Evolutionary conservation across 2,329 filamentous ascomycete species (phyloP), one percentile per base, ranked within the genome.

Genomic region (Pestalotiopsis sp.): DNA sequence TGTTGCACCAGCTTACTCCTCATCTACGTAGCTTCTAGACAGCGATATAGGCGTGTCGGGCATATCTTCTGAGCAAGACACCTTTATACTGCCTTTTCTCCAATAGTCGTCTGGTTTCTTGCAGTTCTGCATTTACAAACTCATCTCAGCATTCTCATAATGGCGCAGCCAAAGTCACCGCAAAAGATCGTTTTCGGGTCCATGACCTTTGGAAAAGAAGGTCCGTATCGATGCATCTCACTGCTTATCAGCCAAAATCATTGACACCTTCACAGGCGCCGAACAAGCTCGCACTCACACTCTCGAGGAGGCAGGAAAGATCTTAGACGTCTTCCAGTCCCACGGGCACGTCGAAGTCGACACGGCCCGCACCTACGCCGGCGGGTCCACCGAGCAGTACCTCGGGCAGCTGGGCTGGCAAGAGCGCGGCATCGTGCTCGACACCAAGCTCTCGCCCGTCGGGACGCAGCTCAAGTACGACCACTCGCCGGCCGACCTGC

Each of bases 391-490:
- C 2, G 74, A 77, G 69, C 62, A 68, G 20, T 41, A n/a, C 0
- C 71, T 76, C 2, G 76, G 75, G 49, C 17, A 69, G 14, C 65
- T 67, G 11, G 17, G 45, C 11, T 67, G 58, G 52, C 23, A 23
- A 61, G 68, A 17, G 71, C 71, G 36, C 25, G 70, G 70, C 9
- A 72, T 78, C 58, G 63, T 69, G 13, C 62, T 78, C 31, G 73
- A 74, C 58, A 77, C 76, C 2, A 78, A 78, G 31, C 23, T 38
- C 6, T 41, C 65, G 1, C 71, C 70, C 25, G n/a, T 64, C 20
- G 27, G 62, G 13, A n/a, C 13, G 39, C 45, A 65, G 27, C 64
- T 14, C 12, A 59, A 70, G 4, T 36, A 67, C 12, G 41, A 69
- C 12, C 14, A 58, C 31, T 67, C 36, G 20, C 25, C 25, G 2